Evolutionary conservation across 2,329 filamentous ascomycete genomes (phyloP).

Genomic region (Parastagonospora avenae): DNA sequence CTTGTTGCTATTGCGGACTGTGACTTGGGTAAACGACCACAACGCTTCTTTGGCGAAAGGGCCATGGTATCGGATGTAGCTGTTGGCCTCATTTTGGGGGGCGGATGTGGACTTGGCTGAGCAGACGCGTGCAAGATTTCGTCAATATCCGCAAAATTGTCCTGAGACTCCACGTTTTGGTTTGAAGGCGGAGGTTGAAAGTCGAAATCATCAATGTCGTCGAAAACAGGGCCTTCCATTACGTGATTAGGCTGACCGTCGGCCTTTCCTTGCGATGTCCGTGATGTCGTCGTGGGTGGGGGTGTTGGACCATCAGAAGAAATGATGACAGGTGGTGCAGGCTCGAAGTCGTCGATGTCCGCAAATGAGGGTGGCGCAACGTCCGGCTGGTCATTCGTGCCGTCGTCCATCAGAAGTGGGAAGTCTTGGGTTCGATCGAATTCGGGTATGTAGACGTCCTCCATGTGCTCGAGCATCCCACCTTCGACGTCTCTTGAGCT

Average conservation of each 20-base stretch:
- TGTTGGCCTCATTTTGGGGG: constrained; percentile 2
- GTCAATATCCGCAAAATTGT: constrained; percentile 34
- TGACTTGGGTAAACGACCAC: constrained; percentile 26
- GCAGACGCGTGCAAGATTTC: constrained; percentile 25
- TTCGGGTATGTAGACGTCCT: constrained; percentile 34
- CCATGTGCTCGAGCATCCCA: constrained; percentile 30
- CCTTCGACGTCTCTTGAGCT: constrained; percentile 41
- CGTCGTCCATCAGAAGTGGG: constrained; percentile 33
- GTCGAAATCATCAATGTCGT: constrained; percentile 33
- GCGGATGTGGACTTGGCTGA: constrained; percentile 4
- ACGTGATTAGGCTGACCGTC: background rate
- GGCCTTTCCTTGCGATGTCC: background rate
- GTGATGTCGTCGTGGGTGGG: constrained; percentile 1
- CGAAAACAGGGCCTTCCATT: constrained; percentile 11
- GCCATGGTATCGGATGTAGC: background rate
- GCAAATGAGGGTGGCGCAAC: constrained; percentile 10
- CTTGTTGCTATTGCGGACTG: constrained; percentile 8
- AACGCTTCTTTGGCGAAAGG: constrained; percentile 24
- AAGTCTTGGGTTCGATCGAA: constrained; percentile 40
- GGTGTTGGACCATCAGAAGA: constrained; percentile 32
- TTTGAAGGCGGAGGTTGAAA: constrained; percentile 33
- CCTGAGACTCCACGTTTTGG: constrained; percentile 24
- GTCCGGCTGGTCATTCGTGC: constrained; percentile 9
- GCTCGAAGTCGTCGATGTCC: constrained; percentile 27
- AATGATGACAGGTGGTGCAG: constrained; percentile 13